Percentiles rank a stretch among this genome's conserved stretches.
These are phyloP conservation scores for Floccularia luteovirens DNA, from an alignment of 768 basidiomycete genomes.

Conservation along the genomic window DNA sequence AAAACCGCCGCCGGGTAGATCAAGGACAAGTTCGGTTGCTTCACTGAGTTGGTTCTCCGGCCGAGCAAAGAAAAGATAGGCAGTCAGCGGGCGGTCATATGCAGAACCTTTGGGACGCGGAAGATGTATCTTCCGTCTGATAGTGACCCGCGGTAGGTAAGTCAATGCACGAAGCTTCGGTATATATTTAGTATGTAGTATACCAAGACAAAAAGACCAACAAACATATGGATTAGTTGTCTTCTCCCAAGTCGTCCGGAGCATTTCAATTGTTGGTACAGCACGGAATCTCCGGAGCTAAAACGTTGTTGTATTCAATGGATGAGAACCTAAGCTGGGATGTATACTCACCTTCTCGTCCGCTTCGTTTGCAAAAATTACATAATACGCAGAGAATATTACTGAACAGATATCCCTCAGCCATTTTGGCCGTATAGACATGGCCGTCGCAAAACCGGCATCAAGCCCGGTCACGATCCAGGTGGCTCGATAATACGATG, in stretches of 20 bases:
- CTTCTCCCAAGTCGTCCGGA: conserved; percentile 96
- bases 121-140: conserved; percentile 72
- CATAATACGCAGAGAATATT: conserved; percentile 85
- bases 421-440: conserved; percentile 90
- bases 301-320: background rate
- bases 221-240: conserved; percentile 84
- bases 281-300: conserved; percentile 90
- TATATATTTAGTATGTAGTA: conserved; percentile 3
- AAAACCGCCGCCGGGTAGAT: conserved; percentile 95
- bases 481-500: conserved; percentile 92
- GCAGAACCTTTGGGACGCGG: conserved; percentile 72
- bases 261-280: conserved; percentile 93
- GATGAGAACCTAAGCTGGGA: conserved; percentile 51
- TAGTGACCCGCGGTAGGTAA: conserved; percentile 49
- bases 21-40: conserved; percentile 78
- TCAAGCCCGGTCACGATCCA: conserved; percentile 95
- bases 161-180: conserved; percentile 62
- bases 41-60: conserved; percentile 54
- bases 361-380: conserved; percentile 77
- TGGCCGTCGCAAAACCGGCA: conserved; percentile 94
- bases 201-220: conserved; percentile 1
- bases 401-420: conserved; percentile 81
- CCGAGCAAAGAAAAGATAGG: conserved; percentile 75
- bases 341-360: conserved; percentile 79
- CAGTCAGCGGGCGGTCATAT: conserved; percentile 77